Evolutionary conservation across 179 eudicot species (phyloP).

Genomic region (Drosera spatulata): DNA sequence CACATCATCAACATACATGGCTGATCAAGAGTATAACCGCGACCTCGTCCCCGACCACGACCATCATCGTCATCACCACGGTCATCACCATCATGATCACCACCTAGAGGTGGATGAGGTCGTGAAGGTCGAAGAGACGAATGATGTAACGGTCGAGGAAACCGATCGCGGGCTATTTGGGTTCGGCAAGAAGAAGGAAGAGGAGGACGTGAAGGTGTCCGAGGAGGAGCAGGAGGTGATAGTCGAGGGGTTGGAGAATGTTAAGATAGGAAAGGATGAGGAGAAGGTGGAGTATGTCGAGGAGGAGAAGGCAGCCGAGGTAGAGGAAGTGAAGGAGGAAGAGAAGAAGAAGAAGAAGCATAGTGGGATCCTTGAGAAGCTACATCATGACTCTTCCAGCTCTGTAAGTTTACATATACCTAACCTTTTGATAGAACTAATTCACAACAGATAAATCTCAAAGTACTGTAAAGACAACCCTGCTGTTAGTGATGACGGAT

Average conservation of each 20-base stretch:
- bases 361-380: constrained; percentile 16
- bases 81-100: not conserved
- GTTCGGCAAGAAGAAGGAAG: constrained; percentile 46
- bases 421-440: not conserved
- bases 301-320: not conserved
- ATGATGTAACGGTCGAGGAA: constrained; percentile 15
- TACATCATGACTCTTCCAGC: constrained; percentile 25
- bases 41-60: too few relatives aligned
- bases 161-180: constrained; percentile 57
- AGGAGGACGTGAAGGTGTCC: constrained; percentile 7
- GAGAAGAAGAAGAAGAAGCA: constrained; percentile 21
- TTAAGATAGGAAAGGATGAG: constrained; percentile 11
- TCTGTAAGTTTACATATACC: constrained; percentile 12
- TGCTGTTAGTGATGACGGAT: not conserved
- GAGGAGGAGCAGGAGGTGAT: constrained; percentile 18
- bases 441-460: not conserved
- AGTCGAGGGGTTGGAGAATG: constrained; percentile 19
- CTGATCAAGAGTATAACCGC: too few relatives aligned
- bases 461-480: not conserved
- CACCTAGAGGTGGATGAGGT: not conserved
- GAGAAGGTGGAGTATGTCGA: constrained; percentile 4
- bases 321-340: not conserved
- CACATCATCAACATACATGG: too few relatives aligned
- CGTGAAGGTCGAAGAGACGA: constrained; percentile 1
- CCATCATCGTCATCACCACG: too few relatives aligned